These are phyloP conservation scores for Ophiostoma ulmi DNA, from an alignment of 2,329 filamentous ascomycete genomes.

Conservation along the genomic window DNA sequence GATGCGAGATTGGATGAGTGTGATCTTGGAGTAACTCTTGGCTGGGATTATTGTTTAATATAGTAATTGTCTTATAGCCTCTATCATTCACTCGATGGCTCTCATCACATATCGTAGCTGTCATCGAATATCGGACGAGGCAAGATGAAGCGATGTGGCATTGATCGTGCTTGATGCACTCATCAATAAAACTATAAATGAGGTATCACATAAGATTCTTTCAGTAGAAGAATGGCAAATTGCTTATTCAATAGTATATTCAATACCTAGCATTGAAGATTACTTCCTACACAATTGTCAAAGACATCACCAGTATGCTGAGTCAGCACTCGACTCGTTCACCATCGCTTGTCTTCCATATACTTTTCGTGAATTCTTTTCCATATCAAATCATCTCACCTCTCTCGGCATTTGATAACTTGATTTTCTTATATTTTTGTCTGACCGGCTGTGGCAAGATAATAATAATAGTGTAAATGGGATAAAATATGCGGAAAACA, in stretches of 20 bases:
- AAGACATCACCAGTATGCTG: neutral
- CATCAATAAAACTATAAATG: neutral
- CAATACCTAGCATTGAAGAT: no score
- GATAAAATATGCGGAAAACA: slow-evolving; percentile 7
- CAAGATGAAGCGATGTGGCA: neutral
- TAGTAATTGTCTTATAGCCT: no score
- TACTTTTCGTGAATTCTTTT: neutral
- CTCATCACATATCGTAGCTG: neutral
- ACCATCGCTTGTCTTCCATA: no score
- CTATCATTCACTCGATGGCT: neutral
- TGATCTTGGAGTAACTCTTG: no score
- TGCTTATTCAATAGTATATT: no score
- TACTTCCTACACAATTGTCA: no score
- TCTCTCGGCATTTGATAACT: neutral
- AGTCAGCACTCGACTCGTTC: neutral
- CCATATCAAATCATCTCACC: neutral
- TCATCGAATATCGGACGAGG: slow-evolving; percentile 1
- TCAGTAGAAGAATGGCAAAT: neutral
- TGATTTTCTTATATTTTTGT: slow-evolving; percentile 5
- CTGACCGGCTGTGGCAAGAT: slow-evolving; percentile 8
- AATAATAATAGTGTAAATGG: slow-evolving; percentile 12
- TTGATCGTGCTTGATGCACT: neutral
- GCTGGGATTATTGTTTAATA: no score
- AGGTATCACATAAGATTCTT: neutral
- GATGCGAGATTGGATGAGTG: neutral